A percentile compares a stretch with the other conserved stretches of the same genome.
Conservation (phyloP, 2,329 filamentous ascomycete species). For the Cucurbitaria berberidis region DNA sequence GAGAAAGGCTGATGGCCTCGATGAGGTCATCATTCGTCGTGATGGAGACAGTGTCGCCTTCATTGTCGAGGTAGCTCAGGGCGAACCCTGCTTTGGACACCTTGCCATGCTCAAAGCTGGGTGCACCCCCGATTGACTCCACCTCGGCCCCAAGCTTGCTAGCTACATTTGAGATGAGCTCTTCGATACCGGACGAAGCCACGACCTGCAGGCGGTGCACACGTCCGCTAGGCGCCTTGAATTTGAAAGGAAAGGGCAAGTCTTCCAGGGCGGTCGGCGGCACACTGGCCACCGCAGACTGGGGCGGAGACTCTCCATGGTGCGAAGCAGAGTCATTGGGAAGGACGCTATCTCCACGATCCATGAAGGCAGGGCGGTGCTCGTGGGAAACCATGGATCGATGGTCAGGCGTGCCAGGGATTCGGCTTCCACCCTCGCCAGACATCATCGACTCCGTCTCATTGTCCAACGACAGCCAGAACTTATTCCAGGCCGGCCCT, state of each 20-base stretch:
- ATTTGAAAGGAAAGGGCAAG: conserved; percentile 93
- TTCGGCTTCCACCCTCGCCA: conserved; percentile 80
- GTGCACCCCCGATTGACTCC: conserved; percentile 81
- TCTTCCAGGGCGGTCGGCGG: conserved; percentile 65
- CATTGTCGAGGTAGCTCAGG: conserved; percentile 93
- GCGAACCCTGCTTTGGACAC: conserved; percentile 82
- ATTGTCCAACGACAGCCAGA: conserved; percentile 95
- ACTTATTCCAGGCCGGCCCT: conserved; percentile 99
- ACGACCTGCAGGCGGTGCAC: conserved; percentile 90
- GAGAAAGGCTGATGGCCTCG: conserved; percentile 85
- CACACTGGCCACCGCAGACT: conserved; percentile 67
- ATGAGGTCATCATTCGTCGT: conserved; percentile 92
- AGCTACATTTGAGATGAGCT: conserved; percentile 77
- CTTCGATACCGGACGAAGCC: conserved; percentile 78
- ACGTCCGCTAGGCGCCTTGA: conserved; percentile 94
- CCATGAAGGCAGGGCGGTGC: conserved; percentile 62
- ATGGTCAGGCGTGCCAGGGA: conserved; percentile 68
- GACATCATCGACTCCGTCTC: conserved; percentile 97
- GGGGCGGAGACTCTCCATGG: conserved; percentile 76
- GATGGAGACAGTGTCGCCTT: conserved; percentile 95
- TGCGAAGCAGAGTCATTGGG: conserved; percentile 96
- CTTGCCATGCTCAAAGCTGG: conserved; percentile 78
- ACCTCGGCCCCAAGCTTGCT: conserved; percentile 85
- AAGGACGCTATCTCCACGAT: conserved; percentile 82
- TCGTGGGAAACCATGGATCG: conserved; percentile 86